A percentile compares a stretch with the other conserved stretches of the same genome.
These are phyloP conservation scores for Solanum chilense DNA, from an alignment of 257 asterid genomes.

Conservation along the genomic window DNA sequence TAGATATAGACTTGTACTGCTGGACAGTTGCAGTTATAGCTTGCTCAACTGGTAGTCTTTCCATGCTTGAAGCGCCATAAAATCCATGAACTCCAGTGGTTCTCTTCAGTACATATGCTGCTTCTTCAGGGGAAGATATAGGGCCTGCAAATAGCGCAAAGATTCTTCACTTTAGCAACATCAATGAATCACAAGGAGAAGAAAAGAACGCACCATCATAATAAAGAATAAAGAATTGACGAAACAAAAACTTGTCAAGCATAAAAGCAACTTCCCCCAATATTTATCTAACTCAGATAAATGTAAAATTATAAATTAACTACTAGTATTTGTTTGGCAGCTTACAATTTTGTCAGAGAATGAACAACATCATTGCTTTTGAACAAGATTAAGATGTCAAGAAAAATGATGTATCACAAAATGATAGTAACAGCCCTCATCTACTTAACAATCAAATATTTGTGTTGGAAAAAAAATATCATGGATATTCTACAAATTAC, in stretches of 20 bases:
- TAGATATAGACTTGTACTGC: conserved; percentile 69
- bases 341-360: background rate
- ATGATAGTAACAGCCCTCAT: background rate
- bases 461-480: background rate
- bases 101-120: conserved; percentile 78
- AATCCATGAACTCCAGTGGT: conserved; percentile 89
- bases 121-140: conserved; percentile 69
- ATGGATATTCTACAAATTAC: background rate
- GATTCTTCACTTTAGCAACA: background rate
- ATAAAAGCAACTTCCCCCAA: background rate
- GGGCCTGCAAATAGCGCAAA: conserved; percentile 46
- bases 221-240: background rate
- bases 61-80: conserved; percentile 94
- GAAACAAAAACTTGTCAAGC: background rate
- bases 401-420: background rate
- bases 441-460: background rate
- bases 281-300: background rate
- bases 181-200: background rate
- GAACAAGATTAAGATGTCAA: background rate
- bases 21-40: conserved; percentile 69
- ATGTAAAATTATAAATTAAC: background rate
- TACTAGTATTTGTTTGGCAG: background rate
- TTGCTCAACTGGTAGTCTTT: conserved; percentile 93
- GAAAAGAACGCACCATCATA: background rate
- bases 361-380: background rate